Evolutionary conservation across 768 basidiomycete species (phyloP), one percentile per base, ranked within the genome.

Genomic region (Grammothele lineata): DNA sequence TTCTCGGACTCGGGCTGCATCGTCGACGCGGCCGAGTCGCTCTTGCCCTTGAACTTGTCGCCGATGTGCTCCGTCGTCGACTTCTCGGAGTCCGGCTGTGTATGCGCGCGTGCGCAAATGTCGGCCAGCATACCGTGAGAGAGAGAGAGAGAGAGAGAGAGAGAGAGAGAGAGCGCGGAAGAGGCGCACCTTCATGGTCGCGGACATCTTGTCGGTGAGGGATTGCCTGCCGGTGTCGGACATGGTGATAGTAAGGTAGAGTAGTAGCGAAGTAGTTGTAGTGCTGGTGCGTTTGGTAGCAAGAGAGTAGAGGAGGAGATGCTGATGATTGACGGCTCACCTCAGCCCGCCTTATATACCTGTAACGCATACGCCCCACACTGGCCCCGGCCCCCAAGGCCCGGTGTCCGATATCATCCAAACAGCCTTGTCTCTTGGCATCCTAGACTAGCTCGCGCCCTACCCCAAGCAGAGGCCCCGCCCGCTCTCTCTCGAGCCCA

Each of bases 51-150:
- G 57, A 70, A 14, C 57, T 57, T 62, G 57, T 68, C 69, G 24
- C 64, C 64, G 43, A 66, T 30, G 50, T 70, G 66, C 64, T 69
- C 64, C 36, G 66, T 65, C 53, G 58, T 65, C 18, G 66, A 59
- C 63, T 68, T 68, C 61, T 67, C 54, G 35, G 65, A 65, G 54
- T 66, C 63, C 54, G 66, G 66, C 65, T 65, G 32, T 22, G 19
- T 5, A 18, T 12, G 15, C 27, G 27, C 27, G 27, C 8, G 27
- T n/a, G n/a, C n/a, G n/a, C n/a, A n/a, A 24, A 14, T 15, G 12
- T 40, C 38, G 23, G 21, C 19, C 11, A 14, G 22, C 35, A 22
- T 25, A 19, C 32, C 8, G 7, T 12, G 26, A 19, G 27, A 0
- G 21, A 3, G 1, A 33, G n/a, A 10, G 23, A 24, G 14, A 30